A percentile compares a stretch with the other conserved stretches of the same genome.
Evolutionary conservation across 805 yeast species (phyloP).

Genomic region (Diddensiella transvaalensis): DNA sequence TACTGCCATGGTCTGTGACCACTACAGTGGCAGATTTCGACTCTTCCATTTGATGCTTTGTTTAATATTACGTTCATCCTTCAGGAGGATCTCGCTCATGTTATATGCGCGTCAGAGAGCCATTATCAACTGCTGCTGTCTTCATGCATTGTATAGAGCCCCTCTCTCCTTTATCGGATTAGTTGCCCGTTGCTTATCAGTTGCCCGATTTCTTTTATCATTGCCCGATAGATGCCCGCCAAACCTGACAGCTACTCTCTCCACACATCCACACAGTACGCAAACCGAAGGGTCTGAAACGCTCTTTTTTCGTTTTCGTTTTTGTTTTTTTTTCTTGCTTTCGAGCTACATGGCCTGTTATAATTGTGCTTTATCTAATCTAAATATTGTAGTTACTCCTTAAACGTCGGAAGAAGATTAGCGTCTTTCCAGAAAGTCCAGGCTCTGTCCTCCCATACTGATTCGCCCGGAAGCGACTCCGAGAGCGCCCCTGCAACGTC

Average conservation of each 20-base stretch:
- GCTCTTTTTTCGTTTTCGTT: too few relatives aligned
- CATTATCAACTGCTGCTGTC: too few relatives aligned
- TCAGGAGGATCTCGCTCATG: too few relatives aligned
- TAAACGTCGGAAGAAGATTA: not conserved
- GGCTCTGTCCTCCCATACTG: slow-evolving; percentile 8
- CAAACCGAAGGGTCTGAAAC: too few relatives aligned
- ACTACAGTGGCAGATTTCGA: not conserved
- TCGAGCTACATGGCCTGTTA: too few relatives aligned
- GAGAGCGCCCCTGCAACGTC: slow-evolving; percentile 8
- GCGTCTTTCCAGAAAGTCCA: slow-evolving; percentile 6
- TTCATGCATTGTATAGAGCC: too few relatives aligned
- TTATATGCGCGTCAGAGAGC: too few relatives aligned
- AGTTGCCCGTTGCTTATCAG: slow-evolving; percentile 2
- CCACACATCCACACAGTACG: too few relatives aligned
- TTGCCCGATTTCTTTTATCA: slow-evolving; percentile 1
- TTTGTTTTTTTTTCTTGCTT: too few relatives aligned
- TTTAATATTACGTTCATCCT: not conserved
- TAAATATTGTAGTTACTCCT: too few relatives aligned
- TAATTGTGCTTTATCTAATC: too few relatives aligned
- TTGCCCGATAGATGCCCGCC: slow-evolving; percentile 3
- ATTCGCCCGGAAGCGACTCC: slow-evolving; percentile 4
- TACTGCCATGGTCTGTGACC: not conserved
- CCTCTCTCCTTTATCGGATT: not conserved
- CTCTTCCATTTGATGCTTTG: not conserved
- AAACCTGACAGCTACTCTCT: too few relatives aligned